A percentile compares a stretch with the other conserved stretches of the same genome.
These are phyloP conservation scores for Bretschneidera sinensis DNA, from an alignment of 345 rosid genomes.

Conservation along the genomic window DNA sequence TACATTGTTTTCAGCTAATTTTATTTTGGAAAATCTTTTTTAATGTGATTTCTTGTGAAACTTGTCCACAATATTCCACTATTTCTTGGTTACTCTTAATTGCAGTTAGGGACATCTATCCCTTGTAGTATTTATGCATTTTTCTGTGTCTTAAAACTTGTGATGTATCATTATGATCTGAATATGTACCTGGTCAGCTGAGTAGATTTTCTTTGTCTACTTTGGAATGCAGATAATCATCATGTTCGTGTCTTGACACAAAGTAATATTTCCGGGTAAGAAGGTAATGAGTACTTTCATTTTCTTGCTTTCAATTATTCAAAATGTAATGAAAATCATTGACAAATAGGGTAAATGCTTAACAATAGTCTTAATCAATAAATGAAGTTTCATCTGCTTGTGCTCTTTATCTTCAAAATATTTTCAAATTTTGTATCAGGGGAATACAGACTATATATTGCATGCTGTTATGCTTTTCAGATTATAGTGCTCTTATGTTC, in stretches of 20 bases:
- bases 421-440: neutral
- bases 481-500: neutral
- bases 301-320: conserved; percentile 1
- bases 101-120: neutral
- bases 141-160: no score
- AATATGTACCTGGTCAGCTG: neutral
- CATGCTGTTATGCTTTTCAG: no score
- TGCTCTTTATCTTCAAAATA: no score
- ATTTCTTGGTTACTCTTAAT: neutral
- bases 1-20: neutral
- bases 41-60: no score
- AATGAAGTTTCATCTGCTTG: neutral
- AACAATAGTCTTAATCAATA: neutral
- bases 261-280: conserved; percentile 97
- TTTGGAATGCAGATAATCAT: conserved; percentile 56
- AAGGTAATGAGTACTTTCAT: conserved; percentile 54
- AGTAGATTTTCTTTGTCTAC: neutral
- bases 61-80: no score
- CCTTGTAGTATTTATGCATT: no score
- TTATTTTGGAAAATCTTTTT: neutral
- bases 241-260: conserved; percentile 71
- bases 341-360: conserved; percentile 4
- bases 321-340: neutral
- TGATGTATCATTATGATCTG: no score
- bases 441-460: neutral